A percentile compares a stretch with the other conserved stretches of the same genome.
phyloP scores from a whole-genome alignment of 2,329 filamentous ascomycete genomes.

The Xylariaceae sp. region DNA sequence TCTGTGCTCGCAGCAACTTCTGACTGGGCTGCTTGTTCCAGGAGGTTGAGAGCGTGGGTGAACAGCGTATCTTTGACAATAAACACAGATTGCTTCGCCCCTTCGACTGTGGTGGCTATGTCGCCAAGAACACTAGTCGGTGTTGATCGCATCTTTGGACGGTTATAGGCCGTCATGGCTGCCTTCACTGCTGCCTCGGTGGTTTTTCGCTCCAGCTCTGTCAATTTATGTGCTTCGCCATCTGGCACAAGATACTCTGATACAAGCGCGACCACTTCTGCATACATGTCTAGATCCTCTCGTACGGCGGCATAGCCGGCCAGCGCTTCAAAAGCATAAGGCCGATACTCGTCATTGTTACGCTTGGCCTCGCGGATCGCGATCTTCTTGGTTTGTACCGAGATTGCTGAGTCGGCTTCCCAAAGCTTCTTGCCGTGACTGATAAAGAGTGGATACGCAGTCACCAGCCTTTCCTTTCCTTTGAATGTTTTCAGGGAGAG shows the following conservation, averaged over 20 bases:
- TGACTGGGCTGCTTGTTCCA: conserved; percentile 48
- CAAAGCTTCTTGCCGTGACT: conserved; percentile 67
- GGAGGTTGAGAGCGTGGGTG: conserved; percentile 53
- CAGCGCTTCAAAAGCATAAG: conserved; percentile 74
- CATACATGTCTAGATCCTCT: conserved; percentile 73
- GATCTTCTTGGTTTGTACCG: conserved; percentile 78
- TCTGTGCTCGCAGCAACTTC: conserved; percentile 23
- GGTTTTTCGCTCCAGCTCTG: conserved; percentile 52
- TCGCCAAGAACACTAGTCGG: conserved; percentile 48
- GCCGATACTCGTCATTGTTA: conserved; percentile 84
- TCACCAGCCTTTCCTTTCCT: conserved; percentile 85
- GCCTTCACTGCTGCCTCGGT: conserved; percentile 59
- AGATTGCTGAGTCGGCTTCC: conserved; percentile 58
- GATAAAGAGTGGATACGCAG: conserved; percentile 80
- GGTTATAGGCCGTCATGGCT: conserved; percentile 57
- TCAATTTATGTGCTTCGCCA: conserved; percentile 49
- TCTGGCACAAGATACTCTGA: conserved; percentile 65
- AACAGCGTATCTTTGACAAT: conserved; percentile 62
- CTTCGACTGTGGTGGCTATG: conserved; percentile 49
- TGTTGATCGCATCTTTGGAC: conserved; percentile 46
- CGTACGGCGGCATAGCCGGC: conserved; percentile 75
- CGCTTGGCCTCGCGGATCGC: conserved; percentile 86
- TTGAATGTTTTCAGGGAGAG: conserved; percentile 90
- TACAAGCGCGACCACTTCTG: conserved; percentile 70
- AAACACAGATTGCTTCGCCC: conserved; percentile 43